Percentiles rank a stretch among this genome's conserved stretches.
These are phyloP conservation scores for Paraurostyla sp. DNA, from an alignment of 73 alveolate genomes.

Conservation along the genomic window DNA sequence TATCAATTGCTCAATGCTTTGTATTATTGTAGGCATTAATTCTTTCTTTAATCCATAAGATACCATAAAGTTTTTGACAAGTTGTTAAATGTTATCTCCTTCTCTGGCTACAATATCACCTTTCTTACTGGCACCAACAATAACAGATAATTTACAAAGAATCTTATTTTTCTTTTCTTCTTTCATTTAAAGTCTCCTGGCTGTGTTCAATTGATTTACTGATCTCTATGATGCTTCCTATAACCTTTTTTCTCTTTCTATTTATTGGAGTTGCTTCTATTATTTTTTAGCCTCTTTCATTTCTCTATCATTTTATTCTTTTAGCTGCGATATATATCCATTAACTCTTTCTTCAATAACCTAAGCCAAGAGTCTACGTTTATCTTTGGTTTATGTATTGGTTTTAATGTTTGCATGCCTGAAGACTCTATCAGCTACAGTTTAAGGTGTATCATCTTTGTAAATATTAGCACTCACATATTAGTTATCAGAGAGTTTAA, in stretches of 20 bases:
- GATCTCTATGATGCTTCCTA: slow-evolving; percentile 43
- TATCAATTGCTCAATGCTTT: slow-evolving; percentile 23
- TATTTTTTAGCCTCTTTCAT: background rate
- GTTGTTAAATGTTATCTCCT: slow-evolving; percentile 39
- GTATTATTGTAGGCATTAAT: slow-evolving; percentile 5
- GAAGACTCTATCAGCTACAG: slow-evolving; percentile 56
- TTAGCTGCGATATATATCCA: background rate
- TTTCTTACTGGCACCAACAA: slow-evolving; percentile 42
- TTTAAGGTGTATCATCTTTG: slow-evolving; percentile 45
- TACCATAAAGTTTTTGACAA: slow-evolving; percentile 9
- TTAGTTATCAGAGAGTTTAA: background rate
- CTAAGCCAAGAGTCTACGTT: background rate
- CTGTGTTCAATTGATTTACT: slow-evolving; percentile 13
- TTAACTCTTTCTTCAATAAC: slow-evolving; percentile 16
- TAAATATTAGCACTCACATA: slow-evolving; percentile 18
- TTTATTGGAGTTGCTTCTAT: slow-evolving; percentile 4
- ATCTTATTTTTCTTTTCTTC: slow-evolving; percentile 46
- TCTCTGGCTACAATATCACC: slow-evolving; percentile 53
- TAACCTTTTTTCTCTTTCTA: slow-evolving; percentile 50
- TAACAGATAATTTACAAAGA: slow-evolving; percentile 20
- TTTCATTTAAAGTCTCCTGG: slow-evolving; percentile 2
- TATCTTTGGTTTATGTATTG: slow-evolving; percentile 18
- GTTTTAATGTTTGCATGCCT: slow-evolving; percentile 21
- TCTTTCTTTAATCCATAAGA: slow-evolving; percentile 52
- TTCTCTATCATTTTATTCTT: background rate